Evolutionary conservation across 805 yeast genomes (phyloP).

Genomic region (Wickerhamomyces kurtzmanii): DNA sequence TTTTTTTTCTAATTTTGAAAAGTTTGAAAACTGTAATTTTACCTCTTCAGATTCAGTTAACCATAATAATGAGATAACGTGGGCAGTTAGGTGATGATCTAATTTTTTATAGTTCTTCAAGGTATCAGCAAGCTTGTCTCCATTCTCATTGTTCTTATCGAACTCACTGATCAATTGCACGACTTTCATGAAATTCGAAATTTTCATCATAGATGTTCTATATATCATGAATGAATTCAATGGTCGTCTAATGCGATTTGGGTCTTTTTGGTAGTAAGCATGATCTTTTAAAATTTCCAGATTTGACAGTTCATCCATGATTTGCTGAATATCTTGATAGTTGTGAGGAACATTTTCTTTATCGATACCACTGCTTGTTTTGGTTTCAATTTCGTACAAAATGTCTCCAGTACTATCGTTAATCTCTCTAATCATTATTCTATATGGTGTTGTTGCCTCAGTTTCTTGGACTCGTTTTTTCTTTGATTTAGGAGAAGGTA

Average conservation of each 20-base stretch:
- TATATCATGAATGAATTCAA: constrained; percentile 38
- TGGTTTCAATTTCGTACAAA: too few relatives aligned
- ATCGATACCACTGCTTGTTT: too few relatives aligned
- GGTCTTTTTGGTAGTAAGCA: background rate
- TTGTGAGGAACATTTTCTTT: too few relatives aligned
- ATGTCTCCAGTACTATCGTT: background rate
- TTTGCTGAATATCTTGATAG: too few relatives aligned
- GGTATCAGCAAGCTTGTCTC: background rate
- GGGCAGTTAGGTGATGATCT: constrained; percentile 30
- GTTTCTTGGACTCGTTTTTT: constrained; percentile 1
- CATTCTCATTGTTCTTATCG: background rate
- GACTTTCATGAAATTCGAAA: constrained; percentile 22
- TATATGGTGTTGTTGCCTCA: background rate
- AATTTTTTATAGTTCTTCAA: constrained; percentile 12
- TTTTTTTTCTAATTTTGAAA: constrained; percentile 29
- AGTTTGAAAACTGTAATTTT: constrained; percentile 25
- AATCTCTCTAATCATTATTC: constrained; percentile 1
- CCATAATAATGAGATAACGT: constrained; percentile 35
- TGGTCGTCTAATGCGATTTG: constrained; percentile 30
- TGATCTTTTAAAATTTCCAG: background rate
- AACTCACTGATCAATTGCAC: constrained; percentile 1
- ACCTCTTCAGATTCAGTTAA: constrained; percentile 26
- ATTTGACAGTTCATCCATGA: too few relatives aligned
- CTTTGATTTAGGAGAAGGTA: too few relatives aligned
- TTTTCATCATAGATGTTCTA: constrained; percentile 30